Conservation (phyloP, 2,329 filamentous ascomycete genomes). For the Diaporthe sp. region DNA sequence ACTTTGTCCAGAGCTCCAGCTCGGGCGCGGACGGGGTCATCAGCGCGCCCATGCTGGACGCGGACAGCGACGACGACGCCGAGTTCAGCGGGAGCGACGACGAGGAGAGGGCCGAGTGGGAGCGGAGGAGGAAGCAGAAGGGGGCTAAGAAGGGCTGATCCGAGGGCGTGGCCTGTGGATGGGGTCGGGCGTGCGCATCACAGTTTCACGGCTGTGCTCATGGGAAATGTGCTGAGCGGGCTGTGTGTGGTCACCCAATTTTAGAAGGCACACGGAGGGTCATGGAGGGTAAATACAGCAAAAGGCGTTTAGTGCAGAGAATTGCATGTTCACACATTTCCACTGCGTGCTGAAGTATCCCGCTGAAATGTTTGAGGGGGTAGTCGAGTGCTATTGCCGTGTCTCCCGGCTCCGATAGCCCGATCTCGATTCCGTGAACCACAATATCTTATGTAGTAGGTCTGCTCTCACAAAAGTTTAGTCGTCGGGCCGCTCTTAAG, state of each 20-base stretch:
- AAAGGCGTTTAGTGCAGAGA: slow-evolving; percentile 25
- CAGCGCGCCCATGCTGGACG: slow-evolving; percentile 48
- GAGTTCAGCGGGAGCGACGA: slow-evolving; percentile 77
- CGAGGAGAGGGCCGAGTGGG: slow-evolving; percentile 74
- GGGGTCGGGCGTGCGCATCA: neutral
- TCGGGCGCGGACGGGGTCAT: slow-evolving; percentile 43
- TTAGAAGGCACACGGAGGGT: slow-evolving; percentile 35
- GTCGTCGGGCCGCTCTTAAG: neutral
- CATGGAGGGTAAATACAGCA: slow-evolving; percentile 16
- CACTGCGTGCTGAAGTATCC: neutral
- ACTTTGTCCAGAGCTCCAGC: slow-evolving; percentile 62
- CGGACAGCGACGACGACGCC: slow-evolving; percentile 66
- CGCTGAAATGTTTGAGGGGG: neutral
- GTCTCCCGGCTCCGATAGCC: neutral
- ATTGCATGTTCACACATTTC: slow-evolving; percentile 17
- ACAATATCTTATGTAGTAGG: too few relatives aligned
- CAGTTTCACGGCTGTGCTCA: neutral
- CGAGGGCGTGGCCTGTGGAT: neutral
- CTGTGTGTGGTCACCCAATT: slow-evolving; percentile 25
- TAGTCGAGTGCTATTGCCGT: neutral
- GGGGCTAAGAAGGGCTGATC: slow-evolving; percentile 51
- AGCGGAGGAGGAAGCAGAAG: slow-evolving; percentile 64
- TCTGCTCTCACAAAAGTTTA: neutral
- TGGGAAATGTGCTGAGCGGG: neutral
- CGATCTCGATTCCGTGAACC: neutral